Evolutionary conservation across 257 asterid species (phyloP).

Genomic region (Solanum virginianum): DNA sequence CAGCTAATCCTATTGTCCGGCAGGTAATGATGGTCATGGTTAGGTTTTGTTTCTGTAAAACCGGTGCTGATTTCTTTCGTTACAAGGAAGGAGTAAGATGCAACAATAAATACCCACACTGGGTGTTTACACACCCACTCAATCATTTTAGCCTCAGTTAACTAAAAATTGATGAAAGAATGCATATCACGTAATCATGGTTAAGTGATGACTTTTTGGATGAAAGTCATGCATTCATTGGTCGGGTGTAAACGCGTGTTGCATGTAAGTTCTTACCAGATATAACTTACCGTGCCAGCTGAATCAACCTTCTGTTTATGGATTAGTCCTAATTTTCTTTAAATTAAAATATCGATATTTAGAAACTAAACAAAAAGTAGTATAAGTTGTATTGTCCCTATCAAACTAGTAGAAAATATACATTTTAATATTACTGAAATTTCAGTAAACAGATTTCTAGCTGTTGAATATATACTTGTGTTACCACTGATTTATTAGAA

Average conservation of each 20-base stretch:
- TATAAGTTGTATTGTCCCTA: background rate
- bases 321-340: background rate
- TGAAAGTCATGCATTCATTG: background rate
- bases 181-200: background rate
- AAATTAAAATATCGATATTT: background rate
- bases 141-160: background rate
- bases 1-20: conserved; percentile 71
- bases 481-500: background rate
- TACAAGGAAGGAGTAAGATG: background rate
- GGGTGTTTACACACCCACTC: background rate
- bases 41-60: background rate
- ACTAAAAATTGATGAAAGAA: background rate
- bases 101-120: background rate
- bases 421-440: background rate
- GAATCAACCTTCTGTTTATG: background rate
- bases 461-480: background rate
- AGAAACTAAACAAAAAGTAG: background rate
- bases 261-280: background rate
- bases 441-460: background rate
- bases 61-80: background rate
- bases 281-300: background rate
- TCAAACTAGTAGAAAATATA: background rate
- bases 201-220: background rate
- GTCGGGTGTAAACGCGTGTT: background rate
- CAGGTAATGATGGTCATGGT: conserved; percentile 42